Evolutionary conservation across 805 yeast genomes (phyloP).

Genomic region (Maudiozyma bulderi): DNA sequence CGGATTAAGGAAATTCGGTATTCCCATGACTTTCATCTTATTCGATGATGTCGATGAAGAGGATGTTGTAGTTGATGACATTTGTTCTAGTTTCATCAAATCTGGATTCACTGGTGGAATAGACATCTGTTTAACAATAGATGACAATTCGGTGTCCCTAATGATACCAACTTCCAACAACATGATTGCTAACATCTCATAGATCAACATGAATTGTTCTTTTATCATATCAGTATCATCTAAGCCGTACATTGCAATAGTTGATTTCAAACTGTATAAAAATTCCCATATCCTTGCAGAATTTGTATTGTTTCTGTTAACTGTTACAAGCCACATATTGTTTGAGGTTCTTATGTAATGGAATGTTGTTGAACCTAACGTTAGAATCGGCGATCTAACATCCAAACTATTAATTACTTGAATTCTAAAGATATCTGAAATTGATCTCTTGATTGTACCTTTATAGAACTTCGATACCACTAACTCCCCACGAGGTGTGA

Average conservation of each 20-base stretch:
- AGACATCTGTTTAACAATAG: slow-evolving; percentile 18
- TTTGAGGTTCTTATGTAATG: slow-evolving; percentile 55
- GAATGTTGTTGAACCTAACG: slow-evolving; percentile 88
- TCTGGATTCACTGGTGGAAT: slow-evolving; percentile 12
- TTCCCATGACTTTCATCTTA: background rate
- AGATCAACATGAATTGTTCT: slow-evolving; percentile 57
- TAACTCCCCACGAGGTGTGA: slow-evolving; percentile 74
- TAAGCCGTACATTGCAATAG: slow-evolving; percentile 37
- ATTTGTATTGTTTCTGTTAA: slow-evolving; percentile 83
- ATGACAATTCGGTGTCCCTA: slow-evolving; percentile 18
- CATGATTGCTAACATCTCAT: slow-evolving; percentile 70
- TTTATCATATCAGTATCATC: slow-evolving; percentile 41
- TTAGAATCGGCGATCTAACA: slow-evolving; percentile 61
- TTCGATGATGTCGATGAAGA: background rate
- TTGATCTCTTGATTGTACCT: slow-evolving; percentile 67
- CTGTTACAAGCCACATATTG: slow-evolving; percentile 72
- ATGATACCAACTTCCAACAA: slow-evolving; percentile 30
- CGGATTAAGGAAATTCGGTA: background rate
- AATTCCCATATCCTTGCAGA: slow-evolving; percentile 74
- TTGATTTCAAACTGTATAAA: slow-evolving; percentile 47
- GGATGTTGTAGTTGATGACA: background rate
- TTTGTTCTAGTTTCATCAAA: background rate
- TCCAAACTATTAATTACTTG: slow-evolving; percentile 63
- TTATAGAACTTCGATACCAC: slow-evolving; percentile 63
- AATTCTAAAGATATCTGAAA: slow-evolving; percentile 82